phyloP scores from a whole-genome alignment of 2,329 filamentous ascomycete species.

The Alternaria viburni region DNA sequence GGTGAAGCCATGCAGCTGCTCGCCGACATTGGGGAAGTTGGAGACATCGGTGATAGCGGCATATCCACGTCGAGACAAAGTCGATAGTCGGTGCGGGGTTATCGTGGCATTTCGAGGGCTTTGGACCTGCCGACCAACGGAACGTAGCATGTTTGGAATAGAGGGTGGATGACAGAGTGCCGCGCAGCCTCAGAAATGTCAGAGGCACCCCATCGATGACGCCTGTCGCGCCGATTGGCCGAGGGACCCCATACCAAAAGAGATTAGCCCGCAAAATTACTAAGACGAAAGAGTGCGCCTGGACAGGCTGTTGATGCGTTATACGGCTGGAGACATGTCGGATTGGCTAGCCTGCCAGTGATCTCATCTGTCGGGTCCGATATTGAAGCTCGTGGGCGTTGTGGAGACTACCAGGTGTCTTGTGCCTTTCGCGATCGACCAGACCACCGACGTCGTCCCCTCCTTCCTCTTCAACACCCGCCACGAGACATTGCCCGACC shows the following conservation, averaged over 20 bases:
- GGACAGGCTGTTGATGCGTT: conserved; percentile 9
- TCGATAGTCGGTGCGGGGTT: conserved; percentile 16
- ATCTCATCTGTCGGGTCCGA: conserved; percentile 3
- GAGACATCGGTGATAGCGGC: conserved; percentile 77
- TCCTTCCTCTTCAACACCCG: conserved; percentile 13
- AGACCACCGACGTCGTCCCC: conserved; percentile 25
- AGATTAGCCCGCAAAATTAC: conserved; percentile 30
- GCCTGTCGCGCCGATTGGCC: conserved; percentile 31
- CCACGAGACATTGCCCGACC: conserved; percentile 20
- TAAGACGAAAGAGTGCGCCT: conserved; percentile 17
- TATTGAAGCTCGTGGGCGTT: conserved; percentile 14
- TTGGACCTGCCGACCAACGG: conserved; percentile 39
- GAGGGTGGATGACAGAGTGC: conserved; percentile 1
- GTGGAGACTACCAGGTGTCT: conserved; percentile 17
- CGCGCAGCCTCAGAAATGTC: conserved; percentile 19
- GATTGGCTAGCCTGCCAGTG: conserved; percentile 6
- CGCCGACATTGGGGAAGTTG: conserved; percentile 77
- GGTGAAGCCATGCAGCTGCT: conserved; percentile 92
- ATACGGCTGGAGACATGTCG: conserved; percentile 2
- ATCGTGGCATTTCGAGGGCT: conserved; percentile 17
- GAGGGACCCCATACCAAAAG: conserved; percentile 9
- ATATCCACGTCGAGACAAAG: conserved; percentile 45
- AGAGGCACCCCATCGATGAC: conserved; percentile 15
- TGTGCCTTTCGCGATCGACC: conserved; percentile 15
- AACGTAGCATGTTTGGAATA: conserved; percentile 45